Percentiles rank a stretch among this genome's conserved stretches.
These are phyloP conservation scores for Mycena belliarum DNA, from an alignment of 768 basidiomycete species.

Conservation along the genomic window DNA sequence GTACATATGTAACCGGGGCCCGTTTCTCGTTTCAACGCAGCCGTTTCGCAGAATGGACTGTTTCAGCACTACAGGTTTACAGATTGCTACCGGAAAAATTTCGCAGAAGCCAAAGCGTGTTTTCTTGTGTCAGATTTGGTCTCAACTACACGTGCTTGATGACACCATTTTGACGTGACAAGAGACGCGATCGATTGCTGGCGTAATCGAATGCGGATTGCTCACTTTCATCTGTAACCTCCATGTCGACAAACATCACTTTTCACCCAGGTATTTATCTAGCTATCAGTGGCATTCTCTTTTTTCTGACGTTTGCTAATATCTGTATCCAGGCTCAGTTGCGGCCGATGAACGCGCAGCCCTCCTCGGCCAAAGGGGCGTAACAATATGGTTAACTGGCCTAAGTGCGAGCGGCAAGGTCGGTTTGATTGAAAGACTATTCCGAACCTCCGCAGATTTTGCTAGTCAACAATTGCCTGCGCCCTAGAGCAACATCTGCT, in stretches of 20 bases:
- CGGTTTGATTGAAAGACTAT: constrained; percentile 10
- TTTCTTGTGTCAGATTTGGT: not conserved
- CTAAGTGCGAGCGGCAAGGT: constrained; percentile 96
- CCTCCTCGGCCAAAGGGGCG: constrained; percentile 77
- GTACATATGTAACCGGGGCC: no score
- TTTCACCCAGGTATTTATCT: constrained; percentile 63
- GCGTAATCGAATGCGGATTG: not conserved
- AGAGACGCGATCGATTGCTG: not conserved
- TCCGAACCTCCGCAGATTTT: not conserved
- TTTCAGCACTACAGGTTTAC: no score
- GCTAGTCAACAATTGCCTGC: constrained; percentile 92
- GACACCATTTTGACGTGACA: constrained; percentile 6
- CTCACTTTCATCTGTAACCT: not conserved
- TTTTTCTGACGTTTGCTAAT: not conserved
- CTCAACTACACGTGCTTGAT: not conserved
- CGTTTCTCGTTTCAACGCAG: no score
- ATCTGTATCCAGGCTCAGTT: constrained; percentile 63
- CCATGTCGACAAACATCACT: constrained; percentile 58
- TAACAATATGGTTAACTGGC: constrained; percentile 96
- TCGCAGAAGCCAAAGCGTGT: not conserved
- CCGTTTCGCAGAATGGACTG: no score
- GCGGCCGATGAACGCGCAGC: constrained; percentile 62
- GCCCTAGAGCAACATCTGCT: constrained; percentile 95
- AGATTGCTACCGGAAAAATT: no score
- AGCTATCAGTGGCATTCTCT: no score